Evolutionary conservation across 2,329 filamentous ascomycete genomes (phyloP).

Genomic region (Calonectria leucothoes): DNA sequence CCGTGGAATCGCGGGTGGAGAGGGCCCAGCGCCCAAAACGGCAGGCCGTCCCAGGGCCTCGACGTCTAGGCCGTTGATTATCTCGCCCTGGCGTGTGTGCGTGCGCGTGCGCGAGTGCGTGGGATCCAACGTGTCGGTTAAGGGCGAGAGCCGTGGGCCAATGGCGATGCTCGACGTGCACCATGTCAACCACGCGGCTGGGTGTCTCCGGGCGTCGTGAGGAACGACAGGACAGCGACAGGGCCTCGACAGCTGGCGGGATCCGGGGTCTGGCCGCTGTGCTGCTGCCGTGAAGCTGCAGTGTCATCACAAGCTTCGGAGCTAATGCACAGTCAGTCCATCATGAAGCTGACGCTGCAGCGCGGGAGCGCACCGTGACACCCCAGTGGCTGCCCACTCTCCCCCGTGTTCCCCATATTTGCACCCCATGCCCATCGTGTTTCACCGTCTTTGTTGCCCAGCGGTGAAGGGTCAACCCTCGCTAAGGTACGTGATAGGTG

Average conservation of each 20-base stretch:
- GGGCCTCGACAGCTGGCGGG: neutral
- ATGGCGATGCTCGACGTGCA: neutral
- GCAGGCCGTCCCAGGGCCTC: neutral
- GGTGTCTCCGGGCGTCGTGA: constrained; percentile 1
- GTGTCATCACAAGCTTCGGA: neutral
- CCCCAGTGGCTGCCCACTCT: neutral
- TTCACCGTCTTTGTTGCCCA: constrained; percentile 6
- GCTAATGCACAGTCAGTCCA: constrained; percentile 3
- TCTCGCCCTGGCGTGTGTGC: neutral
- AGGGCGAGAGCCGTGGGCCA: neutral
- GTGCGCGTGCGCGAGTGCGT: no score
- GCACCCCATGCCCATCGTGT: neutral
- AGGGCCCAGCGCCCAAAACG: neutral
- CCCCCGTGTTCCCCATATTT: no score
- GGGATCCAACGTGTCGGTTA: constrained; percentile 1
- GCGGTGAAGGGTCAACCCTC: neutral
- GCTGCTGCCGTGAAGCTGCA: neutral
- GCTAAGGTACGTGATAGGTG: constrained; percentile 4
- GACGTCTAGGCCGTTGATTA: neutral
- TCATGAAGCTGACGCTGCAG: neutral
- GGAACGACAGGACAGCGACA: neutral
- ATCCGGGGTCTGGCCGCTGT: neutral
- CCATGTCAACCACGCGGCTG: neutral
- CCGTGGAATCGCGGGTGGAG: neutral
- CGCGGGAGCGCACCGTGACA: neutral